phyloP scores from a whole-genome alignment of 495 filamentous ascomycete species.

The Xylaria cubensis region DNA sequence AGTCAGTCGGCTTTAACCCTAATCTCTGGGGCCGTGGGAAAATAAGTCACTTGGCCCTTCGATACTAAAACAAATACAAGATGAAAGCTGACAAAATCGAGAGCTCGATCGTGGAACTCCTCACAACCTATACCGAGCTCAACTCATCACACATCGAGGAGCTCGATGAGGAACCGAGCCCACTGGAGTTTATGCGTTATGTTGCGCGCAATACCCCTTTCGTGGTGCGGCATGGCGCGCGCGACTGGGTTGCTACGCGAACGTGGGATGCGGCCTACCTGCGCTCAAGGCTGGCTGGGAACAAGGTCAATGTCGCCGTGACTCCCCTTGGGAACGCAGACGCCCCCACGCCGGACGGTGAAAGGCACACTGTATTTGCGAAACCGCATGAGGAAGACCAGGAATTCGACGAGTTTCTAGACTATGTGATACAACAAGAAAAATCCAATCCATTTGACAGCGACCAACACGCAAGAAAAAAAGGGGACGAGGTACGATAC shows the following conservation, averaged over 20 bases:
- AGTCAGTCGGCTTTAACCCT: background rate
- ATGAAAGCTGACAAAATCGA: slow-evolving; percentile 19
- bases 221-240: slow-evolving; percentile 64
- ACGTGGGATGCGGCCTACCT: slow-evolving; percentile 67
- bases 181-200: slow-evolving; percentile 76
- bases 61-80: background rate
- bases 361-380: slow-evolving; percentile 55
- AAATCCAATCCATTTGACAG: background rate
- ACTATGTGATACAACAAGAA: slow-evolving; percentile 53
- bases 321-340: slow-evolving; percentile 75
- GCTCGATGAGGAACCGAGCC: slow-evolving; percentile 65
- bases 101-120: slow-evolving; percentile 59
- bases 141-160: slow-evolving; percentile 64
- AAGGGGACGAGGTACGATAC: slow-evolving; percentile 52
- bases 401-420: slow-evolving; percentile 53
- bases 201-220: slow-evolving; percentile 73
- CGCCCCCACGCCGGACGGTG: slow-evolving; percentile 53
- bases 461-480: slow-evolving; percentile 14
- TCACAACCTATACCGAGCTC: slow-evolving; percentile 71
- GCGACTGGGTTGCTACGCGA: slow-evolving; percentile 62
- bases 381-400: slow-evolving; percentile 63
- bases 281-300: slow-evolving; percentile 53
- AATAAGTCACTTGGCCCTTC: background rate
- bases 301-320: slow-evolving; percentile 70
- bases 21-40: slow-evolving; percentile 14